Evolutionary conservation across 2,329 filamentous ascomycete species (phyloP), one percentile per base, ranked within the genome.

Genomic region (Penicillium aurantiogriseum): DNA sequence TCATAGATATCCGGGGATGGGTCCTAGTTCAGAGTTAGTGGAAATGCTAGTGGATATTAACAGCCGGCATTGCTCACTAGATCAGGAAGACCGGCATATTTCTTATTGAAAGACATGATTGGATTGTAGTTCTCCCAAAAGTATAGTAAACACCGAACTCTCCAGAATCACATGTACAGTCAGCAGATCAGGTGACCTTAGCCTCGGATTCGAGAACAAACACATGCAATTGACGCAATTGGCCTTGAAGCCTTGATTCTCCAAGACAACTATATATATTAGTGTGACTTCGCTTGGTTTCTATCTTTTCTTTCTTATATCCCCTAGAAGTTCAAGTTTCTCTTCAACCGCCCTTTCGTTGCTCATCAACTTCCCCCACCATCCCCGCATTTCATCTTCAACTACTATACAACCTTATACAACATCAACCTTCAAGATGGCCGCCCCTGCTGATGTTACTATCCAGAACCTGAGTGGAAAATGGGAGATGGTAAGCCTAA

Each of bases 1-100:
- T 97, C 93, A 80, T 97, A 97, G 69, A 96, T 91, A 71, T 97
- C 94, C 64, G 92, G 92, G 29, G 92, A 92, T 54, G 88, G 89
- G 77, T 97, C 92, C 90, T 95, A 23, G 31, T 19, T 43, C 13
- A 39, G 15, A 25, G 52, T 52, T 31, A 65, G 54, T 47, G n/a
- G 11, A 17, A 31, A 19, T 6, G 6, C 9, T 3, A 13, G 6
- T 23, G 4, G 33, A 11, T 36, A 15, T 51, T n/a, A 36, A 21
- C 11, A 46, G 19, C 35, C 43, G n/a, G 35, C 40, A 25, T 29
- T 31, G 60, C 73, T 59, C 79, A 92, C 90, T 74, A 94, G 77
- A 73, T 93, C 90, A 56, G 90, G 90, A 63, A 94, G 79, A 56
- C 86, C 88, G 50, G 90, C 89, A 72, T 93, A 94, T 80, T 94